phyloP scores from a whole-genome alignment of 2,329 filamentous ascomycete species.

The Talaromyces rugulosus region DNA sequence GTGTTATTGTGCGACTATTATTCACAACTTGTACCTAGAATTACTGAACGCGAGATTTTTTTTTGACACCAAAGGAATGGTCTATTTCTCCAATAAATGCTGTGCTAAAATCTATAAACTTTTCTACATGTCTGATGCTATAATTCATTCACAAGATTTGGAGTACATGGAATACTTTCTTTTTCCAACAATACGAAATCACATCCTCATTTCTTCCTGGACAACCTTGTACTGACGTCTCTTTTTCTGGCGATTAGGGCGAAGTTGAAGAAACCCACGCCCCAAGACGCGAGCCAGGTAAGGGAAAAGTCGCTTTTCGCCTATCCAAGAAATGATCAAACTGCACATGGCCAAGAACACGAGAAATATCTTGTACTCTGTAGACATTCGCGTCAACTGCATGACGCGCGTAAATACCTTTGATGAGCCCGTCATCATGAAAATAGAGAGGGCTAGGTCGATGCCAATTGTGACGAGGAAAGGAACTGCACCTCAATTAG shows the following conservation, averaged over 20 bases:
- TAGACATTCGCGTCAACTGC: slow-evolving; percentile 76
- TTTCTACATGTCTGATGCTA: background rate
- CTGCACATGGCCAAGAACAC: slow-evolving; percentile 66
- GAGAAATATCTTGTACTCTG: slow-evolving; percentile 68
- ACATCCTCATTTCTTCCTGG: slow-evolving; percentile 58
- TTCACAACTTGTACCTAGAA: background rate
- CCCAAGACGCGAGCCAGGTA: slow-evolving; percentile 65
- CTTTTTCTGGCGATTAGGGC: slow-evolving; percentile 62
- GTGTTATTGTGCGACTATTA: background rate
- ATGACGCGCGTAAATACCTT: slow-evolving; percentile 68
- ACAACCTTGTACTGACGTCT: slow-evolving; percentile 87
- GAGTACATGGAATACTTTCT: background rate
- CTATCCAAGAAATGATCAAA: slow-evolving; percentile 64
- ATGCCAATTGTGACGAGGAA: slow-evolving; percentile 74
- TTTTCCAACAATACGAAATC: slow-evolving; percentile 5
- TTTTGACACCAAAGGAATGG: background rate
- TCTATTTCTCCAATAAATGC: background rate
- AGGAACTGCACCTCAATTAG: slow-evolving; percentile 56
- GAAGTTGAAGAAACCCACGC: slow-evolving; percentile 53
- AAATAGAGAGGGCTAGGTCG: slow-evolving; percentile 63
- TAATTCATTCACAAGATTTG: background rate
- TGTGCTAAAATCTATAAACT: background rate
- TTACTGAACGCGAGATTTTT: background rate
- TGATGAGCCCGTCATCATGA: slow-evolving; percentile 76
- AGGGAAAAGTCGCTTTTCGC: slow-evolving; percentile 69